Evolutionary conservation across 371 early-diverging fungal genomes (phyloP), one percentile per base, ranked within the genome.

Genomic region (Smittium mucronatum): DNA sequence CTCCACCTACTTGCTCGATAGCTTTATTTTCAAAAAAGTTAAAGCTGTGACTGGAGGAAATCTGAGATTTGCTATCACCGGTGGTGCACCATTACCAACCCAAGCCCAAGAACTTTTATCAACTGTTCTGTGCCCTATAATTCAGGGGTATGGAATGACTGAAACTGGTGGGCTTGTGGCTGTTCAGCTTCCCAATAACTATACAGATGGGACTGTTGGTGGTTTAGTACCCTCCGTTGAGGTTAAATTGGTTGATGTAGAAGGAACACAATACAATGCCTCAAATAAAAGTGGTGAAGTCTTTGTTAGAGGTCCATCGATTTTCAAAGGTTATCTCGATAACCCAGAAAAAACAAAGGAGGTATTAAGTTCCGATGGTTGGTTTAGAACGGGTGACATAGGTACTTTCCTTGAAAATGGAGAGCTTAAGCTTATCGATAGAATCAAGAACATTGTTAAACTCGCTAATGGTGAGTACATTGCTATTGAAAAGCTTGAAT

Each of bases 401-500:
- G 97, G 88, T 32, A 85, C 87, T 79, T 86, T 85, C 84, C 79
- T 80, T 63, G 75, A 80, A 0, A 83, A 85, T 68, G 92, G 92
- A 34, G 79, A 81, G 11, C 71, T 93, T 34, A 71, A 79, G 21
- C 84, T 94, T 73, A 88, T 93, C 73, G 94, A 94, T 77, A 83
- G 94, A 68, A 84, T 83, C 72, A 90, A 90, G 83, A 92, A 88
- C 75, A 79, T 91, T 66, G 87, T 98, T 80, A 98, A 99, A 79
- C 72, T 89, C 34, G 81, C 84, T 34, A 85, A 90, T 72, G 99
- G 99, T 70, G 99, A 99, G 79, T 99, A 97, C 78, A 88, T 90
- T 75, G 97, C 96, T 1, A 84, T 98, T 47, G 99, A 99, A 79
- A 97, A 94, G 76, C 80, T 99, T 32, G 99, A 99, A 81, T 86